phyloP scores from a whole-genome alignment of 2,329 filamentous ascomycete genomes.

The Chrysoporthe cubensis region DNA sequence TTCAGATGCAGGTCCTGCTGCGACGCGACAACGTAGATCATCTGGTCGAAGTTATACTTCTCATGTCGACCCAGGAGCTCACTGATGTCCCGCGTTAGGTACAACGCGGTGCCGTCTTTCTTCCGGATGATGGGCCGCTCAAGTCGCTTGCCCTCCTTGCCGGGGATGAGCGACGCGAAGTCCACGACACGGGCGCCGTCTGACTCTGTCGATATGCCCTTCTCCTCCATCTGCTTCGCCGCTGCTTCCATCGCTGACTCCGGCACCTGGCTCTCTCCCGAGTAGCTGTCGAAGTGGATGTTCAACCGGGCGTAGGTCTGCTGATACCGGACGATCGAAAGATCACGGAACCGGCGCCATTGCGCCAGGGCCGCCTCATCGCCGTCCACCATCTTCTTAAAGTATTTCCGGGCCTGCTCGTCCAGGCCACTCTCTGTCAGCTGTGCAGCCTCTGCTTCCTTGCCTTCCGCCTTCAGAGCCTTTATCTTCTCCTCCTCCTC shows the following conservation, averaged over 20 bases:
- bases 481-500: constrained; percentile 71
- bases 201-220: constrained; percentile 68
- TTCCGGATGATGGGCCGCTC: constrained; percentile 74
- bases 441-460: constrained; percentile 54
- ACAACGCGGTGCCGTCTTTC: constrained; percentile 75
- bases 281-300: constrained; percentile 73
- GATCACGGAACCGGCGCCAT: constrained; percentile 69
- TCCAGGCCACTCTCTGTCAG: constrained; percentile 59
- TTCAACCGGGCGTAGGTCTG: constrained; percentile 72
- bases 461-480: constrained; percentile 55
- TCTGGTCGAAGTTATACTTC: constrained; percentile 72
- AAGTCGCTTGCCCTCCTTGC: constrained; percentile 70
- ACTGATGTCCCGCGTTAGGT: constrained; percentile 78
- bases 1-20: constrained; percentile 74
- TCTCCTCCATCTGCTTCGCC: constrained; percentile 65
- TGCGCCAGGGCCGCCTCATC: constrained; percentile 62
- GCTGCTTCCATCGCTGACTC: constrained; percentile 68
- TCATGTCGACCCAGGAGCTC: constrained; percentile 69
- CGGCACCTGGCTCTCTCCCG: constrained; percentile 74
- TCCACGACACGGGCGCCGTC: constrained; percentile 75
- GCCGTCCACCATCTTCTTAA: constrained; percentile 72
- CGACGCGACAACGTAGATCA: constrained; percentile 78
- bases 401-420: constrained; percentile 75
- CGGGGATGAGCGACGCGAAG: constrained; percentile 68
- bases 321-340: constrained; percentile 69